Evolutionary conservation across 2,329 filamentous ascomycete species (phyloP).

Genomic region (Teratosphaeriaceae sp.): DNA sequence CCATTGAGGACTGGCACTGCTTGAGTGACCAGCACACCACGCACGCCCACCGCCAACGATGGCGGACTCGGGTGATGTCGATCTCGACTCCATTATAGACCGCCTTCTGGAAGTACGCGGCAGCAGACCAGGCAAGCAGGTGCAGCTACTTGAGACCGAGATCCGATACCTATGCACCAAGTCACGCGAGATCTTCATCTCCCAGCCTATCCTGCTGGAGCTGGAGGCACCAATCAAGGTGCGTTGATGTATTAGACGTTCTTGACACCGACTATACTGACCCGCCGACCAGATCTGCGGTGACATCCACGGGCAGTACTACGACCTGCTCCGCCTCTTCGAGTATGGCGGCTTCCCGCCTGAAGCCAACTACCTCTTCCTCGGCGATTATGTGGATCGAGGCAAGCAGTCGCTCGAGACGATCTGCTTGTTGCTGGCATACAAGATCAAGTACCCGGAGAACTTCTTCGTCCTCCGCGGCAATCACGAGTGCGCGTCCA

Average conservation of each 20-base stretch:
- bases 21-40: not conserved
- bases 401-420: slow-evolving; percentile 96
- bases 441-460: slow-evolving; percentile 95
- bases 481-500: slow-evolving; percentile 95
- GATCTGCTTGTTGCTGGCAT: slow-evolving; percentile 85
- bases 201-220: slow-evolving; percentile 86
- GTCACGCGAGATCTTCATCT: slow-evolving; percentile 80
- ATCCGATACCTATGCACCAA: slow-evolving; percentile 90
- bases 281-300: too few relatives aligned
- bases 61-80: slow-evolving; percentile 81
- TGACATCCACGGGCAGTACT: slow-evolving; percentile 95
- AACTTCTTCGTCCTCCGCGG: slow-evolving; percentile 95
- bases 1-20: not conserved
- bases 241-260: too few relatives aligned
- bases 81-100: slow-evolving; percentile 99
- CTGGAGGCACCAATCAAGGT: slow-evolving; percentile 93
- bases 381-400: slow-evolving; percentile 93
- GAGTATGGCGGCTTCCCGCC: slow-evolving; percentile 98
- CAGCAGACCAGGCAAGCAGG: slow-evolving; percentile 93
- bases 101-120: slow-evolving; percentile 94
- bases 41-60: slow-evolving; percentile 41
- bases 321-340: slow-evolving; percentile 91
- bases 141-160: slow-evolving; percentile 95
- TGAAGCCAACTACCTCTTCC: slow-evolving; percentile 83
- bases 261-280: too few relatives aligned